These are phyloP conservation scores for Aspergillus nidulans DNA, from an alignment of 495 filamentous ascomycete genomes.

Conservation along the genomic window DNA sequence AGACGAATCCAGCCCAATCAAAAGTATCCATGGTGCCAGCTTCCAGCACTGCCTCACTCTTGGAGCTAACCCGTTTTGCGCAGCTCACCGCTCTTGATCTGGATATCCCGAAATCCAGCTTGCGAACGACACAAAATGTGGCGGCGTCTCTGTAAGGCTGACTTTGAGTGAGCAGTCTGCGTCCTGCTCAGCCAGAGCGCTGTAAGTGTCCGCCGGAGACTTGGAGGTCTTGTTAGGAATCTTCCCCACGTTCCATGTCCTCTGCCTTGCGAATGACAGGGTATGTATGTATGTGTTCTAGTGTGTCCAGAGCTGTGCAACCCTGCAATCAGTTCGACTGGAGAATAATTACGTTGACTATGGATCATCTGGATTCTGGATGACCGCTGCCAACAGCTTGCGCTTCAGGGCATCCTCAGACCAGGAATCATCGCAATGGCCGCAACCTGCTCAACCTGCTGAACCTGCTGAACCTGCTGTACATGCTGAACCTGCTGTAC, in stretches of 20 bases:
- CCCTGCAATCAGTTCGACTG: not conserved
- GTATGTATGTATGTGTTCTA: not conserved
- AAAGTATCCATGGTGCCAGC: not conserved
- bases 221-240: not conserved
- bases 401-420: not conserved
- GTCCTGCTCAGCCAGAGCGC: not conserved
- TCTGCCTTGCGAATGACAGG: not conserved
- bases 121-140: not conserved
- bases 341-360: conserved; percentile 1
- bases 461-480: no score
- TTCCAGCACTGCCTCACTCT: conserved; percentile 27
- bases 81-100: conserved; percentile 22
- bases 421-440: no score
- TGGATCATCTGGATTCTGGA: not conserved
- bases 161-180: not conserved
- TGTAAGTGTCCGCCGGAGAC: not conserved
- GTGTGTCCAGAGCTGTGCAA: not conserved
- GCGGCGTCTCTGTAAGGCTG: conserved; percentile 4
- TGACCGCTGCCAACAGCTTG: not conserved
- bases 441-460: no score
- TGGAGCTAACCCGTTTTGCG: conserved; percentile 14
- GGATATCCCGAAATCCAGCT: conserved; percentile 2
- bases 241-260: not conserved
- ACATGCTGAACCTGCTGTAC: no score
- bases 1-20: not conserved